A percentile compares a stretch with the other conserved stretches of the same genome.
Evolutionary conservation across 768 basidiomycete species (phyloP).

Genomic region (Coprinellus micaceus): DNA sequence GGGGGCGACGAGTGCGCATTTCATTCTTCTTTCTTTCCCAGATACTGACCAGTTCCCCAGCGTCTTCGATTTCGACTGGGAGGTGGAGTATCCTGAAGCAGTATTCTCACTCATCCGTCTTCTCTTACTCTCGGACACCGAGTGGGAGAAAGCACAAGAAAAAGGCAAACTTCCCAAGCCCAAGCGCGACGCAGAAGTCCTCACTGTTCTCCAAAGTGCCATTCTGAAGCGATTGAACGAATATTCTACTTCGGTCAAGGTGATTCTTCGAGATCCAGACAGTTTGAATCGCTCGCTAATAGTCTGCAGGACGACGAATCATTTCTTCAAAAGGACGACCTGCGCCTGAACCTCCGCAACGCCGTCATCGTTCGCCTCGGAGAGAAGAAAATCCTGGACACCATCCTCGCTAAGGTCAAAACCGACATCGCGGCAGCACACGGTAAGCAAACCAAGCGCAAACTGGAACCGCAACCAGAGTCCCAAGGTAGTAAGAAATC

Average conservation of each 20-base stretch:
- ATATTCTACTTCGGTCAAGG: conserved; percentile 62
- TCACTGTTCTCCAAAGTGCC: conserved; percentile 47
- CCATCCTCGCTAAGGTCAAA: conserved; percentile 21
- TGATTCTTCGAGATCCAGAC: conserved; percentile 25
- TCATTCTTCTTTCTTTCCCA: conserved; percentile 2
- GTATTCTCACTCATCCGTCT: conserved; percentile 65
- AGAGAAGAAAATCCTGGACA: conserved; percentile 67
- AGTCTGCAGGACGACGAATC: conserved; percentile 46
- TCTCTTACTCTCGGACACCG: conserved; percentile 49
- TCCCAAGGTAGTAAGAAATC: conserved; percentile 6
- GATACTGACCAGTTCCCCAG: conserved; percentile 27
- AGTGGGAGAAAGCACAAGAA: conserved; percentile 55
- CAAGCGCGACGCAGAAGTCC: conserved; percentile 44
- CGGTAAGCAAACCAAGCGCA: conserved; percentile 10
- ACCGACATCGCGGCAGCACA: conserved; percentile 2
- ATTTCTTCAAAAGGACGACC: conserved; percentile 29
- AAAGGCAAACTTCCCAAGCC: conserved; percentile 78
- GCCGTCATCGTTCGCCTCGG: conserved; percentile 75
- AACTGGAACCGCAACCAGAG: conserved; percentile 4
- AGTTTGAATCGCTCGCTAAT: neutral
- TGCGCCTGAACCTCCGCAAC: conserved; percentile 46
- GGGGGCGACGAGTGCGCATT: conserved; percentile 79
- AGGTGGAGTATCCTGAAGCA: conserved; percentile 49
- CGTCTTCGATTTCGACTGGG: conserved; percentile 52
- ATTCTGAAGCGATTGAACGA: conserved; percentile 46